Percentiles rank a stretch among this genome's conserved stretches.
phyloP scores from a whole-genome alignment of 345 rosid species.

The Noccaea caerulescens region DNA sequence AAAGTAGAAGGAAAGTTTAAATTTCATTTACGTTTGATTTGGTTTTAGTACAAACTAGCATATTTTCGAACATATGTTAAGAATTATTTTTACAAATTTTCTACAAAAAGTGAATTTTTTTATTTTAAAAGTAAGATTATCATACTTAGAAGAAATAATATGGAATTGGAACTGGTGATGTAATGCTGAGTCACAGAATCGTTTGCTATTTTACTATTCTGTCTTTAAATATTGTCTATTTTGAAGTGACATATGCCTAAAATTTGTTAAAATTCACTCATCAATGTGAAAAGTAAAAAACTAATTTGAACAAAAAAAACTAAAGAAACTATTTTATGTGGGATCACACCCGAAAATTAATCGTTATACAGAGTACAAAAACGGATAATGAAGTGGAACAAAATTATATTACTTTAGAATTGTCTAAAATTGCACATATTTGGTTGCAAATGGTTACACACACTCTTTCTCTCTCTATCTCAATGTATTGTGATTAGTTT shows the following conservation, averaged over 20 bases:
- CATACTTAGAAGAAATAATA: background rate
- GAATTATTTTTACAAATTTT: too few species aligned
- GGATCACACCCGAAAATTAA: conserved; percentile 33
- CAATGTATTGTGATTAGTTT: conserved; percentile 44
- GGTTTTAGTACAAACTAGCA: too few species aligned
- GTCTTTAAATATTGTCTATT: conserved; percentile 5
- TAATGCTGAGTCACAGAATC: background rate
- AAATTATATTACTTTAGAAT: conserved; percentile 20
- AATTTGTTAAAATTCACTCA: conserved; percentile 18
- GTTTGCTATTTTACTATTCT: background rate
- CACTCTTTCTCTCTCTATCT: conserved; percentile 35
- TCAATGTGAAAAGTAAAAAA: conserved; percentile 23
- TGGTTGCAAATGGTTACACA: conserved; percentile 37
- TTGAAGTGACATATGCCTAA: conserved; percentile 29
- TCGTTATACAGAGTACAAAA: conserved; percentile 31
- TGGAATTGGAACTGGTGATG: background rate
- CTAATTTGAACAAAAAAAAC: conserved; percentile 12
- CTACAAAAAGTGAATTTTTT: background rate
- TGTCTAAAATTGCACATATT: conserved; percentile 32
- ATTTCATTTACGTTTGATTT: too few species aligned
- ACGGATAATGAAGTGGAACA: conserved; percentile 39
- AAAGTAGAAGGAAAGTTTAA: background rate
- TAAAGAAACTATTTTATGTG: conserved; percentile 22
- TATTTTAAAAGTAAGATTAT: background rate
- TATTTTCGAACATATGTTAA: too few species aligned